These are phyloP conservation scores for Candida cerambycidarum DNA, from an alignment of 805 yeast species.

Conservation along the genomic window DNA sequence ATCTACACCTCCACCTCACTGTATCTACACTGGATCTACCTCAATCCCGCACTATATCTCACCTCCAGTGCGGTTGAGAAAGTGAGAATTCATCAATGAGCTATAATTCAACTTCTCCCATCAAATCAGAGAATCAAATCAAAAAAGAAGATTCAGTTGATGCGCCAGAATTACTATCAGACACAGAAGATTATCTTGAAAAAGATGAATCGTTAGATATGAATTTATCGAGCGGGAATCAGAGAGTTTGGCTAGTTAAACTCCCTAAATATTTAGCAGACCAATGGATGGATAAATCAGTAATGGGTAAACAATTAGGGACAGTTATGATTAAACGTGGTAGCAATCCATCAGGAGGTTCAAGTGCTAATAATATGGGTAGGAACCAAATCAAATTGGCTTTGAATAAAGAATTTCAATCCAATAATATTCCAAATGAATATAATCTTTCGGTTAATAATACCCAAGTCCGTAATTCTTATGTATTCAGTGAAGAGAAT, in stretches of 20 bases:
- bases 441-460: constrained; percentile 80
- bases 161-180: constrained; percentile 38
- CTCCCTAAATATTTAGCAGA: constrained; percentile 85
- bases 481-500: constrained; percentile 84
- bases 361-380: not conserved
- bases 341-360: constrained; percentile 21
- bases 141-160: constrained; percentile 8
- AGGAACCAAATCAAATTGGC: constrained; percentile 53
- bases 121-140: not conserved
- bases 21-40: no score
- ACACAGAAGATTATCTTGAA: constrained; percentile 46
- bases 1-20: no score
- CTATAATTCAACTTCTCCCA: constrained; percentile 1
- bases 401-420: constrained; percentile 33
- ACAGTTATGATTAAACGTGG: constrained; percentile 68
- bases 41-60: no score
- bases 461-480: constrained; percentile 80
- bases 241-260: constrained; percentile 90
- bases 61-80: not conserved
- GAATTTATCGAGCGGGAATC: constrained; percentile 58
- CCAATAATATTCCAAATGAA: constrained; percentile 66
- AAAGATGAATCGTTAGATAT: constrained; percentile 75
- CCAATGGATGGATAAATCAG: constrained; percentile 63
- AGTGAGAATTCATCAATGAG: constrained; percentile 1
- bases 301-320: constrained; percentile 75